Conservation (phyloP, 208 protist genomes). For the Acanthamoeba sp. region DNA sequence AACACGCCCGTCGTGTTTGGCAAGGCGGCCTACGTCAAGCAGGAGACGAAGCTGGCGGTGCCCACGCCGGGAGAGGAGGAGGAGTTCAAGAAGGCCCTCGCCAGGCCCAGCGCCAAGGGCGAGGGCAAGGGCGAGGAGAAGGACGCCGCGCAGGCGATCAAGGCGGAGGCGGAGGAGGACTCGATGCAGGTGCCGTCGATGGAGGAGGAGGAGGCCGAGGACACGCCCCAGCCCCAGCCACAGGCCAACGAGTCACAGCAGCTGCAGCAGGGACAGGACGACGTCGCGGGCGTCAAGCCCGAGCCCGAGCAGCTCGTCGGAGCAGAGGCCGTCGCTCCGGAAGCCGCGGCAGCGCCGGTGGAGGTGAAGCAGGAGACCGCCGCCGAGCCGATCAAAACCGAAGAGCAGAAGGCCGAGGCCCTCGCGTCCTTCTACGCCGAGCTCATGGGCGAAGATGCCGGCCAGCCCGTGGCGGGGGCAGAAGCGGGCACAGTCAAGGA, state of each 20-base stretch:
- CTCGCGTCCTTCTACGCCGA: not conserved
- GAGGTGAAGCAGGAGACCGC: not conserved
- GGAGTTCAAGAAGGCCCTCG: not conserved
- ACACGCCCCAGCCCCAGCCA: not conserved
- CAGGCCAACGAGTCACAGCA: not conserved
- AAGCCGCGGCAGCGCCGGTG: not conserved
- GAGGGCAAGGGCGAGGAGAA: not conserved
- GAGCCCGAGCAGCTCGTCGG: not conserved
- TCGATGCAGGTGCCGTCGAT: not conserved
- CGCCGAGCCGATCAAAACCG: not conserved
- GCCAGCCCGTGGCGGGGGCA: not conserved
- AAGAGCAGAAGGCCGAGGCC: not conserved
- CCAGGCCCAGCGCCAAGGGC: not conserved
- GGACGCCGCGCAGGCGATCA: not conserved
- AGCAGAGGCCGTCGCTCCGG: not conserved
- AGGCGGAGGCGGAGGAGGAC: not conserved
- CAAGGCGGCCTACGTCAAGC: slow-evolving; percentile 23
- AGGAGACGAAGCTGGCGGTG: slow-evolving; percentile 10
- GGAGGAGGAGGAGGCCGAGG: not conserved
- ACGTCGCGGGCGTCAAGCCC: not conserved
- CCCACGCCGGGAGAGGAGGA: not conserved
- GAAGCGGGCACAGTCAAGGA: not conserved
- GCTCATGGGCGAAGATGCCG: slow-evolving; percentile 11
- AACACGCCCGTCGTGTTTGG: slow-evolving; percentile 27
- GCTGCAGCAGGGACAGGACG: not conserved